Percentiles rank a stretch among this genome's conserved stretches.
These are phyloP conservation scores for Fusarium sp. DNA, from an alignment of 2,329 filamentous ascomycete species.

Conservation along the genomic window DNA sequence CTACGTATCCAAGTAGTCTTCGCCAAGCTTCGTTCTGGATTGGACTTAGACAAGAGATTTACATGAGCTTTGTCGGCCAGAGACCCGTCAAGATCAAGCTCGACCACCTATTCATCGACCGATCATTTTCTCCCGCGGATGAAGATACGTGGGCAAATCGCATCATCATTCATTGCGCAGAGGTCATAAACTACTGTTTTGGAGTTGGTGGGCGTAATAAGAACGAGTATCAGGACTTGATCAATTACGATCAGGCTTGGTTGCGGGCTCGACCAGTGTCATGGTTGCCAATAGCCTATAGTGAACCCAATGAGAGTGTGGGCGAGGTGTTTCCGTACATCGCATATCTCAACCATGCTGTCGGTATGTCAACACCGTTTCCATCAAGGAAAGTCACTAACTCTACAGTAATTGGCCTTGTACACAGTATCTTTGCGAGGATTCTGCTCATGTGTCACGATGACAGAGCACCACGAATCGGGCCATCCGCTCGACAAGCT, in stretches of 20 bases:
- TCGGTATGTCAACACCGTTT: conserved; percentile 53
- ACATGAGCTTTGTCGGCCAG: conserved; percentile 64
- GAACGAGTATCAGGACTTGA: conserved; percentile 57
- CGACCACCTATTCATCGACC: conserved; percentile 62
- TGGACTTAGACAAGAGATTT: conserved; percentile 70
- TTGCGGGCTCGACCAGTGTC: conserved; percentile 59
- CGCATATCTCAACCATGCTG: conserved; percentile 67
- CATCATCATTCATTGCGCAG: conserved; percentile 71
- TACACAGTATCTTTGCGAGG: conserved; percentile 69
- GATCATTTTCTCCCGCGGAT: conserved; percentile 59
- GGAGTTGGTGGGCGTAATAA: conserved; percentile 51
- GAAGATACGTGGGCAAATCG: conserved; percentile 71
- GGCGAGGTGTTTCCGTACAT: conserved; percentile 67
- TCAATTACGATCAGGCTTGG: conserved; percentile 61
- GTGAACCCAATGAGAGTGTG: conserved; percentile 47
- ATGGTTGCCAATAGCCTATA: conserved; percentile 65
- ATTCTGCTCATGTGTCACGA: conserved; percentile 69
- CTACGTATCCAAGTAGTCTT: conserved; percentile 47
- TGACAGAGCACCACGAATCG: conserved; percentile 62
- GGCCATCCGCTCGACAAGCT: conserved; percentile 51
- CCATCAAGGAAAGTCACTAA: not conserved
- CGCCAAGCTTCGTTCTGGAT: conserved; percentile 69
- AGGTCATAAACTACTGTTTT: conserved; percentile 74
- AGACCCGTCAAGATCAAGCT: conserved; percentile 62
- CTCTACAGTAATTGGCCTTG: conserved; percentile 65